Conservation (phyloP, 768 basidiomycete species). For the Phaffia tasmanica region DNA sequence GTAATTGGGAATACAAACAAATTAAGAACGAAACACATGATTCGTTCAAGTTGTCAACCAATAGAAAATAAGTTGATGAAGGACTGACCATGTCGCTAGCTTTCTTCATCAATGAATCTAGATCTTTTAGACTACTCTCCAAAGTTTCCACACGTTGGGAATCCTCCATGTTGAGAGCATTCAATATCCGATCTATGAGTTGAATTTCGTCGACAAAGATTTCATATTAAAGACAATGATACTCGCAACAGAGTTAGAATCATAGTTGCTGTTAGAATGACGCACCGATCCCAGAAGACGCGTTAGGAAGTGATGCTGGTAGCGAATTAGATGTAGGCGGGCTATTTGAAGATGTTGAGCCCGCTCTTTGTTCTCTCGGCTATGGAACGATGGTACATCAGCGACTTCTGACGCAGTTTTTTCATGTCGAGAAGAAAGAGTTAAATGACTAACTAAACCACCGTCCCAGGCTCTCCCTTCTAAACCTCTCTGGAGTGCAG, state of each 20-base stretch:
- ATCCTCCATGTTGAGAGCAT: constrained; percentile 53
- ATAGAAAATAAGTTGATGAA: too few species aligned
- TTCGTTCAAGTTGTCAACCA: neutral
- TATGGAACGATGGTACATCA: neutral
- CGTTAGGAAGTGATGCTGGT: neutral
- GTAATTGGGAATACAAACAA: neutral
- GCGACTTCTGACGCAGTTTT: too few species aligned
- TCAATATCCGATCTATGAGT: constrained; percentile 64
- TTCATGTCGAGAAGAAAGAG: neutral
- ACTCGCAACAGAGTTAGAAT: too few species aligned
- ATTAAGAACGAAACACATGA: neutral
- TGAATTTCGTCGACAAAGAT: neutral
- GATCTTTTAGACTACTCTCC: constrained; percentile 53
- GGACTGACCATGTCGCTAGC: constrained; percentile 68
- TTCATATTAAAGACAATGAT: too few species aligned
- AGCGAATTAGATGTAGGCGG: neutral
- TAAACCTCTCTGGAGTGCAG: constrained; percentile 58
- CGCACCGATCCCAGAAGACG: constrained; percentile 43
- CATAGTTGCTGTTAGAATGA: constrained; percentile 25
- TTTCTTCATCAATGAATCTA: constrained; percentile 81
- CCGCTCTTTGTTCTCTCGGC: neutral
- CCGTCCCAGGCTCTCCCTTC: constrained; percentile 68
- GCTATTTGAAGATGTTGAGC: neutral
- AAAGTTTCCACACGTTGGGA: neutral
- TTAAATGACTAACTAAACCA: constrained; percentile 3